A percentile compares a stretch with the other conserved stretches of the same genome.
These are phyloP conservation scores for Rhexocercosporidium sp. DNA, from an alignment of 2,329 filamentous ascomycete species.

Conservation along the genomic window DNA sequence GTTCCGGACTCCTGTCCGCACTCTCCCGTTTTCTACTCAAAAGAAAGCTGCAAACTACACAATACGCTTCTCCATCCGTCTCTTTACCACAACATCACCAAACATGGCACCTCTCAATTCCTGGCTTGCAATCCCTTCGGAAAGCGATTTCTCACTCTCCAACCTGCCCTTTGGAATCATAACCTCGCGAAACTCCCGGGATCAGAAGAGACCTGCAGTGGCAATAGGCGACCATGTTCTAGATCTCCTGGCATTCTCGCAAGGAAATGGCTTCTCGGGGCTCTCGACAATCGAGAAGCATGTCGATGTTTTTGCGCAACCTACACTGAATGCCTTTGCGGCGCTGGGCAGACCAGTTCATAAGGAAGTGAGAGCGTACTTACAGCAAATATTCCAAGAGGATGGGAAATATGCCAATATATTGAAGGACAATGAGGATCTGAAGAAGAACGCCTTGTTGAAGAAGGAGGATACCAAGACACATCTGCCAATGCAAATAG, in stretches of 20 bases:
- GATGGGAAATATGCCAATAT: constrained; percentile 64
- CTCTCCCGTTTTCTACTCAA: not conserved
- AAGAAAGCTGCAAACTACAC: not conserved
- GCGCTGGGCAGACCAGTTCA: constrained; percentile 72
- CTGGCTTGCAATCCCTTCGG: constrained; percentile 40
- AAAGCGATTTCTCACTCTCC: constrained; percentile 65
- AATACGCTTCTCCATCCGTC: constrained; percentile 5
- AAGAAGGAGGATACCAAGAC: constrained; percentile 63
- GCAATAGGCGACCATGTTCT: constrained; percentile 72
- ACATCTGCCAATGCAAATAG: constrained; percentile 78
- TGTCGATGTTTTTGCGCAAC: constrained; percentile 64
- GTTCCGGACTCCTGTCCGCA: not conserved
- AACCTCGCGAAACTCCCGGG: constrained; percentile 50
- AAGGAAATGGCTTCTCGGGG: constrained; percentile 62
- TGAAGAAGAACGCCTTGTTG: constrained; percentile 64
- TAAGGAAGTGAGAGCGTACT: constrained; percentile 68
- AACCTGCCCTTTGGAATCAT: constrained; percentile 83
- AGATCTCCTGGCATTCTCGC: constrained; percentile 67
- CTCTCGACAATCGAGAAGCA: constrained; percentile 58
- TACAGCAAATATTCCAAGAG: constrained; percentile 69
- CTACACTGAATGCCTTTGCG: constrained; percentile 76
- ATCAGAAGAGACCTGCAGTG: constrained; percentile 62
- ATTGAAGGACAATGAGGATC: constrained; percentile 63
- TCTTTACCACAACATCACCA: constrained; percentile 7
- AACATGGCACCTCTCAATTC: constrained; percentile 40